Evolutionary conservation across 1,284 basidiomycete genomes (phyloP), one percentile per base, ranked within the genome.

Genomic region (Cystobasidiaceae sp.): DNA sequence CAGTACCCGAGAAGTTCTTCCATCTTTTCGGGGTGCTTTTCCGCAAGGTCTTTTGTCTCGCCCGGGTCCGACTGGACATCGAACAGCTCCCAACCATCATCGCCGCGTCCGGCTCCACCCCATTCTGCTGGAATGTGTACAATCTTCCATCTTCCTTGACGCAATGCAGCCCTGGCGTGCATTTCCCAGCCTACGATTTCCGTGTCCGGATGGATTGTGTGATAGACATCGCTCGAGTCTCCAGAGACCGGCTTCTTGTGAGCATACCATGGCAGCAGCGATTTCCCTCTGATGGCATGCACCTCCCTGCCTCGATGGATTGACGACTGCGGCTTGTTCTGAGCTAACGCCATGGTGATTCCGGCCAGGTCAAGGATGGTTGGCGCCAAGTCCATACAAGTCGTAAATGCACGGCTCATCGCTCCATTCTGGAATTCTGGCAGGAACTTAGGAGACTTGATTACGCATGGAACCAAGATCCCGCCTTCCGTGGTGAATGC

Each of bases 51-150:
- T 1, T 30, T 23, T 6, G 49, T 69, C 67, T 75, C 74, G 21
- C 71, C 74, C 17, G 74, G 74, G 45, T 75, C 74, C 13, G 19
- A 5, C 0, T 33, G 41, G 15, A 75, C 28, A 60, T 75, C 51
- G 51, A 67, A 75, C 23, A 75, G 66, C 66, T 73, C 68, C 74
- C 74, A 75, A n/a, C 50, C 37, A 11, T 67, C 68, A 34, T 68
- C 50, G 19, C 60, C 33, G 9, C 21, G 9, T 49, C 50, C 32
- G 41, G n/a, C 15, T 23, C 30, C 51, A 19, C 70, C 70, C 7
- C n/a, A 44, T 13, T 60, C 60, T 25, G 44, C 41, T 2, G 67
- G 67, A 4, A 74, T 43, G 51, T 70, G 71, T 46, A 74, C 66
- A 3, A 72, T 71, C 63, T 74, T 74, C 63, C 59, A 74, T 30